These are phyloP conservation scores for Globisporangium orthogonon DNA, from an alignment of 352 stramenopile genomes.

Conservation along the genomic window DNA sequence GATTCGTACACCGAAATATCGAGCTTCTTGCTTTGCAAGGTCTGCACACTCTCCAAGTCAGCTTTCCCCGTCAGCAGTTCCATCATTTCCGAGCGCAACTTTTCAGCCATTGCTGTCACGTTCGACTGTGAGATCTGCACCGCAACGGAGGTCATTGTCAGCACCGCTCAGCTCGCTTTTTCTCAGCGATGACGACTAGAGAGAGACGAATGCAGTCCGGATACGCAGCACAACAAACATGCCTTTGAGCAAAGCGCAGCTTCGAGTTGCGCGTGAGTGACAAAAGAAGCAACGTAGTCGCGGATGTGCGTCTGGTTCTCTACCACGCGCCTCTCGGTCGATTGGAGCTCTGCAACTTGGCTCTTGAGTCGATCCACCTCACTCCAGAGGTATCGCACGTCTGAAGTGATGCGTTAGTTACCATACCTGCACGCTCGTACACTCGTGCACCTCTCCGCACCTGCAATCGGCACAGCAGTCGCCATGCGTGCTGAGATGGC, in stretches of 20 bases:
- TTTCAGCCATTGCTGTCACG: slow-evolving; percentile 26
- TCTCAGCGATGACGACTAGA: too few relatives aligned
- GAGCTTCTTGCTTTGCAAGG: slow-evolving; percentile 43
- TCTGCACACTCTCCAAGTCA: slow-evolving; percentile 20
- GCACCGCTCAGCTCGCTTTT: neutral
- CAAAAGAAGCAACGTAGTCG: slow-evolving; percentile 33
- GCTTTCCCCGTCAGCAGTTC: slow-evolving; percentile 35
- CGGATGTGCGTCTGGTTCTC: slow-evolving; percentile 27
- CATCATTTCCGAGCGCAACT: slow-evolving; percentile 24
- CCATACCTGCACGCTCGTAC: neutral
- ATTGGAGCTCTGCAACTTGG: slow-evolving; percentile 36
- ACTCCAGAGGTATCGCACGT: slow-evolving; percentile 43
- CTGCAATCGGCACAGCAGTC: slow-evolving; percentile 7
- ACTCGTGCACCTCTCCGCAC: neutral
- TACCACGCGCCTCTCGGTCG: slow-evolving; percentile 14
- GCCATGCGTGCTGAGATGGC: neutral
- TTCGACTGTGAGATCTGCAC: slow-evolving; percentile 31
- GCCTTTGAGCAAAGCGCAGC: slow-evolving; percentile 51
- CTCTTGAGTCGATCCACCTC: slow-evolving; percentile 56
- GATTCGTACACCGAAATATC: slow-evolving; percentile 60
- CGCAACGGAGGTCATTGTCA: neutral
- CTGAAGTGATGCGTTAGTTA: slow-evolving; percentile 4
- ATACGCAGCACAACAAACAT: neutral
- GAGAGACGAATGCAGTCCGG: neutral
- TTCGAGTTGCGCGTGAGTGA: slow-evolving; percentile 56